These are phyloP conservation scores for Acorus calamus DNA, from an alignment of 106 monocot species.

Conservation along the genomic window DNA sequence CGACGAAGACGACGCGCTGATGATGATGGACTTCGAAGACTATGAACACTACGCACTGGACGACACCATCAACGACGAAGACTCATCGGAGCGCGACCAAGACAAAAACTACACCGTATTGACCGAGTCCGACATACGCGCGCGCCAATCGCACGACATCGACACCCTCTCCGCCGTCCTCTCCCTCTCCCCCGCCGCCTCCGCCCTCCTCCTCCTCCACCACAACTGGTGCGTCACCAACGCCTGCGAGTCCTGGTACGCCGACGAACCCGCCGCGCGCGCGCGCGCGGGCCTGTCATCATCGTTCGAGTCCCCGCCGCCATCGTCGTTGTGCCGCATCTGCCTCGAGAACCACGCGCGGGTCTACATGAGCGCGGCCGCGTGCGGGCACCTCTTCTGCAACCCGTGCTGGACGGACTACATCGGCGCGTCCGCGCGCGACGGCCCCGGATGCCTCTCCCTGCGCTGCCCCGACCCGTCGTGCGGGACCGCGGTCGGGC, in stretches of 20 bases:
- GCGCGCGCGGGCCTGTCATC: background rate
- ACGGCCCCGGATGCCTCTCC: background rate
- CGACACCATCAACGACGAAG: no score
- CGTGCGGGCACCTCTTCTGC: background rate
- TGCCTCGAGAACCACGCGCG: background rate
- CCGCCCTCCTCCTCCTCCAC: background rate
- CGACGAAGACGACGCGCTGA: no score
- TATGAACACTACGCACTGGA: no score
- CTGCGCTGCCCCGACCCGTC: background rate
- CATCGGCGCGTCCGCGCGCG: background rate
- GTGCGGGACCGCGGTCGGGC: background rate
- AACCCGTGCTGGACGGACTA: background rate
- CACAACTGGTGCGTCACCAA: background rate
- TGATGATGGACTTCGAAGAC: no score
- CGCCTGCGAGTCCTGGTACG: background rate
- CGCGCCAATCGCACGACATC: background rate
- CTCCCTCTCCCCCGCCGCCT: background rate
- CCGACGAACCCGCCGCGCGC: background rate
- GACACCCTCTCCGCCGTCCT: background rate
- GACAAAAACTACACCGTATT: no score
- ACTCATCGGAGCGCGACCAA: no score
- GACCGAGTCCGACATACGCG: no score
- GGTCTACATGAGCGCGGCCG: background rate
- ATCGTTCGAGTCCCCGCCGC: background rate
- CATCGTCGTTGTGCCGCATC: background rate